phyloP scores from a whole-genome alignment of 2,329 filamentous ascomycete genomes.

The Trichophyton benhamiae region DNA sequence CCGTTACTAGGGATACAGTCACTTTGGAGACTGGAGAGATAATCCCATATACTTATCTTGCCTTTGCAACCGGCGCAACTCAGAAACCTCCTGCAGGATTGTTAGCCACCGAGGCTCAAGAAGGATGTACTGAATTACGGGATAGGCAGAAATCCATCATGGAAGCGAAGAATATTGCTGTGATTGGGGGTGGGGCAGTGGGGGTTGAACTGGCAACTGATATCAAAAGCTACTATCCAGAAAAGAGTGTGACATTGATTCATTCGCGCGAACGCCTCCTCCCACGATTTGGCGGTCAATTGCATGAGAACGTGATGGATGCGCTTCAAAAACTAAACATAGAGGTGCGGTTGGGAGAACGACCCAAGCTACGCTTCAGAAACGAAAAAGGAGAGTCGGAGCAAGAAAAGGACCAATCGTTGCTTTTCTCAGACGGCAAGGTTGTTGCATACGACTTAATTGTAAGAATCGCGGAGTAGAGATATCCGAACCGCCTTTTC shows the following conservation, averaged over 20 bases:
- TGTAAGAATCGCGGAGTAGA: neutral
- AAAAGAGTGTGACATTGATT: slow-evolving; percentile 56
- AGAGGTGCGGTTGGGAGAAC: slow-evolving; percentile 12
- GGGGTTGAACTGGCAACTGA: slow-evolving; percentile 75
- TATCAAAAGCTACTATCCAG: slow-evolving; percentile 55
- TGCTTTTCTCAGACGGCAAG: slow-evolving; percentile 8
- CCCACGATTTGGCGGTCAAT: slow-evolving; percentile 12
- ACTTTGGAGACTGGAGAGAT: slow-evolving; percentile 32
- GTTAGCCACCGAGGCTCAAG: slow-evolving; percentile 8
- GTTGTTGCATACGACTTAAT: slow-evolving; percentile 8
- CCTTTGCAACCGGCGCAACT: slow-evolving; percentile 45
- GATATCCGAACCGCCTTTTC: too few species aligned
- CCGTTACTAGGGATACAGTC: slow-evolving; percentile 32
- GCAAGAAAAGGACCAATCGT: neutral
- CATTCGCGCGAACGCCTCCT: slow-evolving; percentile 57
- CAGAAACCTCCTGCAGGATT: slow-evolving; percentile 9
- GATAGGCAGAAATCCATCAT: slow-evolving; percentile 21
- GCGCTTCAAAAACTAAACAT: slow-evolving; percentile 15
- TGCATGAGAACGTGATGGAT: slow-evolving; percentile 11
- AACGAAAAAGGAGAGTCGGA: neutral
- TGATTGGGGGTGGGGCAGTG: slow-evolving; percentile 43
- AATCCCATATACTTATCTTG: slow-evolving; percentile 43
- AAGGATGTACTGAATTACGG: slow-evolving; percentile 11
- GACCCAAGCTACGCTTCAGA: slow-evolving; percentile 8
- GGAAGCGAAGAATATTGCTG: slow-evolving; percentile 38